These are phyloP conservation scores for Entoloma clypeatum DNA, from an alignment of 1,284 basidiomycete genomes.

Conservation along the genomic window DNA sequence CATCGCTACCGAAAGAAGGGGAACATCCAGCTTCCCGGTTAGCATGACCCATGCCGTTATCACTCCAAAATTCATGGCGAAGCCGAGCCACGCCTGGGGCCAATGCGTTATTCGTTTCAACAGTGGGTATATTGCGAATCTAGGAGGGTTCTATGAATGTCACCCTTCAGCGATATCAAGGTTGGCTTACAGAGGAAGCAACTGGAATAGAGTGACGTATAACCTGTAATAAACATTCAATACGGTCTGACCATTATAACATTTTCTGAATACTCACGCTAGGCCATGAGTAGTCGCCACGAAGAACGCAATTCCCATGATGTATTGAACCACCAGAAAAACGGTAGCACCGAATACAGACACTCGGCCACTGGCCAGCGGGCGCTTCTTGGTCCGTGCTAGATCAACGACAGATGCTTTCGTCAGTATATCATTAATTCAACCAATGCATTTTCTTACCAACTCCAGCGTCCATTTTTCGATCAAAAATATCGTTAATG, in stretches of 20 bases:
- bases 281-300: slow-evolving; percentile 24
- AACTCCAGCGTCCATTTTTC: slow-evolving; percentile 44
- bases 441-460: slow-evolving; percentile 31
- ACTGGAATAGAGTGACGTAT: slow-evolving; percentile 40
- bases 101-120: slow-evolving; percentile 60
- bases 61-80: slow-evolving; percentile 50
- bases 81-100: slow-evolving; percentile 72
- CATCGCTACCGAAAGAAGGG: slow-evolving; percentile 30
- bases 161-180: background rate
- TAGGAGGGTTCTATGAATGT: slow-evolving; percentile 9
- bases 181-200: slow-evolving; percentile 42
- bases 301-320: slow-evolving; percentile 36
- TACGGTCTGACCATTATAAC: background rate
- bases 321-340: slow-evolving; percentile 37
- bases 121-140: slow-evolving; percentile 44
- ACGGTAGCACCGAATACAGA: slow-evolving; percentile 35
- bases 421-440: background rate
- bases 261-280: slow-evolving; percentile 32
- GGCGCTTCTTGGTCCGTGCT: slow-evolving; percentile 43
- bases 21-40: slow-evolving; percentile 33
- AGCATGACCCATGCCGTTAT: slow-evolving; percentile 41
- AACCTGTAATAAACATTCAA: slow-evolving; percentile 26
- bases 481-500: slow-evolving; percentile 49
- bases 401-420: slow-evolving; percentile 1
- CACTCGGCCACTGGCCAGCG: slow-evolving; percentile 42